Conservation (phyloP, 495 filamentous ascomycete genomes). For the Penicillium chermesinum region DNA sequence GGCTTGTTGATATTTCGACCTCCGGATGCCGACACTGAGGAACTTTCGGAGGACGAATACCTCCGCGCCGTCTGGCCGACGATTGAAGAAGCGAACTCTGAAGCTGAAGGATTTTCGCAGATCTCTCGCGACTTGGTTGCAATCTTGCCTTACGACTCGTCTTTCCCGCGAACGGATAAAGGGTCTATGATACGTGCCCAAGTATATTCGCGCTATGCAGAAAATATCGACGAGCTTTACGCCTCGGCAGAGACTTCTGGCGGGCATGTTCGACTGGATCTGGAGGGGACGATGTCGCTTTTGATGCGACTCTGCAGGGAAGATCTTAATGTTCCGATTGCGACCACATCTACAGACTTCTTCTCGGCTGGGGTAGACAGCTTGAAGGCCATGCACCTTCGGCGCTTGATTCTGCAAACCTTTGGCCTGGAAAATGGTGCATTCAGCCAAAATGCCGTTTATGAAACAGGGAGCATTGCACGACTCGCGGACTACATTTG, state of each 20-base stretch:
- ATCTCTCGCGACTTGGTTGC: slow-evolving; percentile 51
- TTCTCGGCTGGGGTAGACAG: slow-evolving; percentile 57
- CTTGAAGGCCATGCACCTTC: slow-evolving; percentile 54
- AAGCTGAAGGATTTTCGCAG: slow-evolving; percentile 50
- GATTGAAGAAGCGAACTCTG: slow-evolving; percentile 45
- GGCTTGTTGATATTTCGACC: slow-evolving; percentile 51
- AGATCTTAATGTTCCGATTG: slow-evolving; percentile 35
- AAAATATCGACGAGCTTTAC: slow-evolving; percentile 48
- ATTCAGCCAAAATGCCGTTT: slow-evolving; percentile 44
- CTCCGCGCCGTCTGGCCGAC: slow-evolving; percentile 44
- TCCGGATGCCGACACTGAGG: slow-evolving; percentile 20
- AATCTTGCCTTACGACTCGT: slow-evolving; percentile 34
- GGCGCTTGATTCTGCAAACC: slow-evolving; percentile 43
- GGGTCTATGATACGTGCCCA: slow-evolving; percentile 52
- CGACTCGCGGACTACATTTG: slow-evolving; percentile 44
- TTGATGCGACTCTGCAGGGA: slow-evolving; percentile 39
- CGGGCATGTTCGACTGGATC: slow-evolving; percentile 31
- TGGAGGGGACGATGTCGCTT: slow-evolving; percentile 35
- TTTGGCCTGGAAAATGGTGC: slow-evolving; percentile 31
- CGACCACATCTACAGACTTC: slow-evolving; percentile 42
- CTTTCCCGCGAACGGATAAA: slow-evolving; percentile 51
- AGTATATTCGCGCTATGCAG: slow-evolving; percentile 43
- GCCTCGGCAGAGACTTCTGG: slow-evolving; percentile 23
- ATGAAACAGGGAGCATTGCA: slow-evolving; percentile 45
- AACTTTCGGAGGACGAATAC: slow-evolving; percentile 35